These are phyloP conservation scores for Lachancea thermotolerans DNA, from an alignment of 805 yeast species.

Conservation along the genomic window DNA sequence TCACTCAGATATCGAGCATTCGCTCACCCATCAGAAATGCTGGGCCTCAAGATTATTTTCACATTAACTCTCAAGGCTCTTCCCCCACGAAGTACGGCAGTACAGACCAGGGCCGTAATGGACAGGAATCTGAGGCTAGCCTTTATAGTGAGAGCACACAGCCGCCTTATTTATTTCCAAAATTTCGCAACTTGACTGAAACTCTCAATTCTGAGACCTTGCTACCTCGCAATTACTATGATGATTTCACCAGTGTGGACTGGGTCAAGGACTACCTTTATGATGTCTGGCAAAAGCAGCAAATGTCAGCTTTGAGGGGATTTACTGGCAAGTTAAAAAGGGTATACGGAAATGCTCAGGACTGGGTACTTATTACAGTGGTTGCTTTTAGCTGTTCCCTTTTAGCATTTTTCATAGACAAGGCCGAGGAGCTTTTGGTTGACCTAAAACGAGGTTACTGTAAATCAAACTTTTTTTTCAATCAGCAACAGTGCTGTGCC, in stretches of 20 bases:
- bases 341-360: slow-evolving; percentile 31
- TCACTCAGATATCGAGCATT: slow-evolving; percentile 1
- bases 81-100: background rate
- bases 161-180: too few relatives aligned
- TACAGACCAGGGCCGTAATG: background rate
- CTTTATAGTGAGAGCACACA: too few relatives aligned
- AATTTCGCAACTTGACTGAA: too few relatives aligned
- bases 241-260: slow-evolving; percentile 56
- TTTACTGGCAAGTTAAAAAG: slow-evolving; percentile 27
- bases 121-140: too few relatives aligned
- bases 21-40: slow-evolving; percentile 5
- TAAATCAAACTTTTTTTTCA: slow-evolving; percentile 37
- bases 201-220: background rate
- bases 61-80: background rate
- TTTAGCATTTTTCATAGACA: slow-evolving; percentile 45
- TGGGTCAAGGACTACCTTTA: slow-evolving; percentile 47
- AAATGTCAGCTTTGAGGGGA: slow-evolving; percentile 31
- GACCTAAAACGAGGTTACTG: slow-evolving; percentile 51
- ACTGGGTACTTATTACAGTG: slow-evolving; percentile 44
- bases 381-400: slow-evolving; percentile 42
- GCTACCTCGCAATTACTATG: slow-evolving; percentile 37
- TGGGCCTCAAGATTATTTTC: background rate
- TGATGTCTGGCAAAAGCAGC: slow-evolving; percentile 28
- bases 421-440: slow-evolving; percentile 40
- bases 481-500: slow-evolving; percentile 39